Evolutionary conservation across 305 asterid genomes (phyloP), one percentile per base, ranked within the genome.

Genomic region (Solanum chacoense): DNA sequence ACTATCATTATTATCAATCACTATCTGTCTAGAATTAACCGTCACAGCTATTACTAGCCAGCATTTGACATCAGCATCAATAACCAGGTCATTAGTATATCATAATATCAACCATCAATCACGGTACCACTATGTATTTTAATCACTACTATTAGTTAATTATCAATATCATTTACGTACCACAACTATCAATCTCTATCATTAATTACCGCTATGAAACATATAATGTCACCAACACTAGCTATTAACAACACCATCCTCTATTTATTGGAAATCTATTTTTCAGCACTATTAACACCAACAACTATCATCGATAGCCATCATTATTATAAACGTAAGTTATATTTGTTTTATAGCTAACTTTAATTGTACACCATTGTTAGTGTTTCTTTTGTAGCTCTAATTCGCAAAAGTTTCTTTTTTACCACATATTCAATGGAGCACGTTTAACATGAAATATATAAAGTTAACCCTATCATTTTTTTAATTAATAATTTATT

Each of bases 291-390:
- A 65, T 65, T 65, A n/a, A 10, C 11, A 5, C 16, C 16, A 2
- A 24, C 1, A 2, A 67, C 1, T 31, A 10, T 0, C 31, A 24
- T 11, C 31, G 18, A 6, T 2, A 67, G 3, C 4, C 32, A 0
- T 24, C 3, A n/a, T 4, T 9, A 65, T 4, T 10, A 50, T 50
- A 50, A 50, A 50, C 2, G 7, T 28, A 80, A 63, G 71, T 63
- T n/a, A n/a, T n/a, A n/a, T n/a, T 59, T 9, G 10, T 26, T 28
- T 80, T 26, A 80, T 40, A 80, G 85, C 37, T 14, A 2, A 24
- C 85, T 80, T 42, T 80, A 42, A 5, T 80, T 80, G 26, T 80
- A 1, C 69, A 80, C 85, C 69, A 42, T 42, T 4, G 10, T 80
- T 38, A 80, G 85, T 80, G 85, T 40, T 5, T 42, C 40, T 36